These are phyloP conservation scores for Erodium maritimum DNA, from an alignment of 345 rosid species.

Conservation along the genomic window DNA sequence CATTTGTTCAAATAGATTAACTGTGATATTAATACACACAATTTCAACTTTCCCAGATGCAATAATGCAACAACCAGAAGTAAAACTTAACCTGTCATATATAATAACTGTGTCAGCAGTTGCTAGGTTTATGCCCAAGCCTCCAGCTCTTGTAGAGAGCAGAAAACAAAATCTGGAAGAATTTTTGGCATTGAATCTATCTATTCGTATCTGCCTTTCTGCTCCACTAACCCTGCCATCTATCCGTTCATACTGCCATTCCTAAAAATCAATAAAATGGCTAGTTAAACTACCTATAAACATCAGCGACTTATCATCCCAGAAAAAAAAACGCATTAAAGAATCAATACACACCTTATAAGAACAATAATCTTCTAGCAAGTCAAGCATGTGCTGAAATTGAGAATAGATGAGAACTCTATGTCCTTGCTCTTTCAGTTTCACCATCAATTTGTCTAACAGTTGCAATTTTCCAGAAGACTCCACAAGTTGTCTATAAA, in stretches of 20 bases:
- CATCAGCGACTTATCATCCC: neutral
- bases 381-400: slow-evolving; percentile 96
- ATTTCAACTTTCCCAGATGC: neutral
- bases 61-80: slow-evolving; percentile 9
- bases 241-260: slow-evolving; percentile 87
- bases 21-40: neutral
- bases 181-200: slow-evolving; percentile 84
- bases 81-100: slow-evolving; percentile 67
- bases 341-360: slow-evolving; percentile 38
- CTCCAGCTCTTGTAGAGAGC: slow-evolving; percentile 99
- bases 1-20: neutral
- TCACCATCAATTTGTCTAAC: slow-evolving; percentile 96
- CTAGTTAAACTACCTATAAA: neutral
- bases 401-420: slow-evolving; percentile 96
- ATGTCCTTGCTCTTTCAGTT: slow-evolving; percentile 91
- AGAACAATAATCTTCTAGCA: slow-evolving; percentile 85
- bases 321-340: neutral
- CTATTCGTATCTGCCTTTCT: slow-evolving; percentile 96
- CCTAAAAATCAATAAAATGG: slow-evolving; percentile 24
- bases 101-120: slow-evolving; percentile 98
- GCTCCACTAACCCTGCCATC: slow-evolving; percentile 99
- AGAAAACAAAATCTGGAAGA: slow-evolving; percentile 92
- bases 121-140: slow-evolving; percentile 99
- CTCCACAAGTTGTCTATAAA: slow-evolving; percentile 66
- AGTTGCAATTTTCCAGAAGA: slow-evolving; percentile 88